A percentile compares a stretch with the other conserved stretches of the same genome.
These are phyloP conservation scores for Neonectria punicea DNA, from an alignment of 2,329 filamentous ascomycete species.

Conservation along the genomic window DNA sequence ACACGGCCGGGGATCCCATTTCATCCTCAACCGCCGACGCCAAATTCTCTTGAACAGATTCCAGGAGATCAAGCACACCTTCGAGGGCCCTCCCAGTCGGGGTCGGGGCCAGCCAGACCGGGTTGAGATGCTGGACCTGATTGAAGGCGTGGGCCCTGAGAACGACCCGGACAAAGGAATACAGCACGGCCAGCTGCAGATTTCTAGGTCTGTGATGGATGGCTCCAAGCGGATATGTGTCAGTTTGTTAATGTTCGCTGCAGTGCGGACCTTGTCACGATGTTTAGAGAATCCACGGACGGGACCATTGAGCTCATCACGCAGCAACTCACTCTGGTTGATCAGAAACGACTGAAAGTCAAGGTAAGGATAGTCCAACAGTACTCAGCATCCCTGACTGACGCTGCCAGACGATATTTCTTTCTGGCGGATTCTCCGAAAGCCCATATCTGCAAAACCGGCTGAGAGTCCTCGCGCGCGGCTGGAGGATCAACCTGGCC, in stretches of 20 bases:
- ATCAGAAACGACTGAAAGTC: not conserved
- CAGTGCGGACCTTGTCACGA: slow-evolving; percentile 17
- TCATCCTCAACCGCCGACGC: slow-evolving; percentile 7
- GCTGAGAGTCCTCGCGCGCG: slow-evolving; percentile 6
- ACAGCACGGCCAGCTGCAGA: slow-evolving; percentile 20
- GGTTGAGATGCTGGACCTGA: slow-evolving; percentile 12
- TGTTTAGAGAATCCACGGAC: slow-evolving; percentile 20
- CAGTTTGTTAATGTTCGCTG: not conserved
- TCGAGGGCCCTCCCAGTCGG: slow-evolving; percentile 1
- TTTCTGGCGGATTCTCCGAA: slow-evolving; percentile 27
- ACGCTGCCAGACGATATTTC: slow-evolving; percentile 25
- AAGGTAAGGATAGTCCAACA: not conserved
- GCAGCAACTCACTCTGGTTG: slow-evolving; percentile 14
- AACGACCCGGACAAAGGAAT: slow-evolving; percentile 16
- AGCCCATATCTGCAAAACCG: slow-evolving; percentile 19
- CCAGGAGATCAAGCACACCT: slow-evolving; percentile 20
- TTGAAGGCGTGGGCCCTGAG: slow-evolving; percentile 4
- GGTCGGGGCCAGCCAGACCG: slow-evolving; percentile 3
- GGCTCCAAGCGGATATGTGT: too few species aligned
- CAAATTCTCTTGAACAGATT: slow-evolving; percentile 19
- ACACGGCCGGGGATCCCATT: slow-evolving; percentile 13
- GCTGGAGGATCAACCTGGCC: slow-evolving; percentile 4
- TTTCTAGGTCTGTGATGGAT: slow-evolving; percentile 5
- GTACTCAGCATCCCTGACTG: not conserved
- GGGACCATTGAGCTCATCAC: slow-evolving; percentile 22